Evolutionary conservation across 2,329 filamentous ascomycete genomes (phyloP), one percentile per base, ranked within the genome.

Genomic region (Colletotrichum gloeosporioides): DNA sequence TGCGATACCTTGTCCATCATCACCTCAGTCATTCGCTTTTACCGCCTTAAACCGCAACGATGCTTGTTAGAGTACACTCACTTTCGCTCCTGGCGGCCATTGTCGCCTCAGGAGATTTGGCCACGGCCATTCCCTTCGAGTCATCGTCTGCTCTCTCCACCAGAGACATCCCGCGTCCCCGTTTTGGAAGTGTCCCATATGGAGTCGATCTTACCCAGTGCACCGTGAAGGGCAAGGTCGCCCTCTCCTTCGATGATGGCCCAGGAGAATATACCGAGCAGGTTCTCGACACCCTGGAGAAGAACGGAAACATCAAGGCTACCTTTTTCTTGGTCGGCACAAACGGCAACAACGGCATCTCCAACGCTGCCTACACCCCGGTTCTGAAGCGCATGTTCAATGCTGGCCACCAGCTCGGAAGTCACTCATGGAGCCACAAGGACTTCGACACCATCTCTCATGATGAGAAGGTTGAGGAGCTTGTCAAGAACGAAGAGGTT

Each of bases 381-480:
- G 81, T 85, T 32, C 83, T 90, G 76, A 82, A 87, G 78, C 83
- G 85, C 65, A 88, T 89, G 85, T 78, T 85, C 65, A 78, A 78
- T 5, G 83, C 84, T 53, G 87, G 88, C 49, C 88, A 90, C 79
- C 88, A 90, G 67, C 82, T 90, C 44, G 88, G 82, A 64, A 86
- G 85, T 67, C 88, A 90, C 79, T 88, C 87, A 2, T 89, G 85
- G 85, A 85, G 85, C n/a, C 88, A 90, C 79, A 81, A 84, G 69
- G 84, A 89, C 77, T 83, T 88, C 18, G 82, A 81, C 67, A 78
- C 80, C 27, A 77, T 88, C 69, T 82, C 79, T 3, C 82, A 82
- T 27, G 76, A 80, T 22, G 82, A 83, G 65, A 82, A 84, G 68
- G 79, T 79, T 22, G 77, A 82, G 55, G 85, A 90, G 78, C 86